Evolutionary conservation across 116 monocot species (phyloP).

Genomic region (Trichopus zeylanicus): DNA sequence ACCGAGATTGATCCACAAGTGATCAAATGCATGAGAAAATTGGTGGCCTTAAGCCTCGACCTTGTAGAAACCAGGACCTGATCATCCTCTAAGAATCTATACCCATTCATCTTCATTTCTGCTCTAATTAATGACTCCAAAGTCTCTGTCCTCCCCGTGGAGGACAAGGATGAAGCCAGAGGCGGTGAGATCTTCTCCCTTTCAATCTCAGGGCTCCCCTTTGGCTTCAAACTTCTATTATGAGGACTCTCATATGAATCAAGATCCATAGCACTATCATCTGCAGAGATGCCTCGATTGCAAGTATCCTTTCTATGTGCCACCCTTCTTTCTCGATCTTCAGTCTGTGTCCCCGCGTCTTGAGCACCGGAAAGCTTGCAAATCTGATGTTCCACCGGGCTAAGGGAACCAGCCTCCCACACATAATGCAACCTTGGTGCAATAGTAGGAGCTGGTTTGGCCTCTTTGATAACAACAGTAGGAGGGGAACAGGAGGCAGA

Average conservation of each 20-base stretch:
- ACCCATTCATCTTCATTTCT: constrained; percentile 23
- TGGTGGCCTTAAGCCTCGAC: constrained; percentile 20
- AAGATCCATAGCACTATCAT: constrained; percentile 15
- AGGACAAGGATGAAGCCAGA: constrained; percentile 38
- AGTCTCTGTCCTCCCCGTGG: constrained; percentile 28
- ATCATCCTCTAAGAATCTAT: constrained; percentile 20
- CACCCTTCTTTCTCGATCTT: constrained; percentile 21
- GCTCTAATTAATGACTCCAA: constrained; percentile 48
- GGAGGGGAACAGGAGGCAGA: constrained; percentile 58
- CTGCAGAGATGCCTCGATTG: constrained; percentile 37
- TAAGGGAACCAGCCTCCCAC: constrained; percentile 10
- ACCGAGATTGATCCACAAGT: constrained; percentile 62
- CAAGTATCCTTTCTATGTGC: not conserved
- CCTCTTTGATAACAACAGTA: constrained; percentile 24
- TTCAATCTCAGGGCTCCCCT: constrained; percentile 13
- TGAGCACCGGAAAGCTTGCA: constrained; percentile 27
- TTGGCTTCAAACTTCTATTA: constrained; percentile 1
- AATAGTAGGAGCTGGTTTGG: constrained; percentile 13
- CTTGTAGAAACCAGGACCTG: constrained; percentile 23
- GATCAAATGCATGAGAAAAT: constrained; percentile 37
- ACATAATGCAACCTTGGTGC: constrained; percentile 19
- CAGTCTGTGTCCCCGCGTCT: constrained; percentile 86
- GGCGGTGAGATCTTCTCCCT: constrained; percentile 35
- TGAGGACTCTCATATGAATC: constrained; percentile 6
- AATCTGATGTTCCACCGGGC: constrained; percentile 19